Base-by-base conservation (phyloP, 768 basidiomycete genomes). In the Lactarius hengduanensis region DNA sequence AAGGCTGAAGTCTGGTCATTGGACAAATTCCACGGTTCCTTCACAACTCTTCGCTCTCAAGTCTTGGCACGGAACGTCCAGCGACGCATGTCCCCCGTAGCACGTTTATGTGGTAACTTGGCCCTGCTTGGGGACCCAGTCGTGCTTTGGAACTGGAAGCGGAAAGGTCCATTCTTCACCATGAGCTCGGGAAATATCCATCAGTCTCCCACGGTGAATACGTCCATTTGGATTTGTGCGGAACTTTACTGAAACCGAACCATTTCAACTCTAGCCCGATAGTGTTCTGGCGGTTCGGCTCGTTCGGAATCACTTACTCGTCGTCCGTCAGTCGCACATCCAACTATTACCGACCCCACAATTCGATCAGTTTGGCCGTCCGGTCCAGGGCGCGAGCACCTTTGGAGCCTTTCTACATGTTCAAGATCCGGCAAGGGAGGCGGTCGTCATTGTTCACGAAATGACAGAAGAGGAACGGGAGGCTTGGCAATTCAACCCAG, bases 11-110 rank as follows among this genome's bases (percentile, higher is more conserved):
- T 71, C 9, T 71, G 74, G 55, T 70, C 73, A 1, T 69, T 77
- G 22, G 77, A 78, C 60, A 74, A 65, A 34, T 78, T 77, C 65
- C 76, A 74, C 53, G 76, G 77, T 34, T 59, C 62, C 32, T 76
- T 77, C 66, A 61, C 53, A 34, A 58, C 58, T 18, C 53, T 71
- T 1, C 55, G 60, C 32, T 62, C 58, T 4, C 59, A 64, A 36
- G 18, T 60, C 53, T 38, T 69, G 55, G 43, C 55, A 16, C 40
- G 40, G 20, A 60, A 60, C 13, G 53, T 41, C 36, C 50, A 59
- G 40, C 65, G 65, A 10, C 63, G 60, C 41, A 36, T 66, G 38
- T 57, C 69, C 32, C 59, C 67, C 22, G 26, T 69, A 10, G 59
- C 60, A 54, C 58, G 68, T 45, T 50, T 71, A 22, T 62, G 45